These are phyloP conservation scores for Curvularia verruculosa DNA, from an alignment of 2,329 filamentous ascomycete species.

Conservation along the genomic window DNA sequence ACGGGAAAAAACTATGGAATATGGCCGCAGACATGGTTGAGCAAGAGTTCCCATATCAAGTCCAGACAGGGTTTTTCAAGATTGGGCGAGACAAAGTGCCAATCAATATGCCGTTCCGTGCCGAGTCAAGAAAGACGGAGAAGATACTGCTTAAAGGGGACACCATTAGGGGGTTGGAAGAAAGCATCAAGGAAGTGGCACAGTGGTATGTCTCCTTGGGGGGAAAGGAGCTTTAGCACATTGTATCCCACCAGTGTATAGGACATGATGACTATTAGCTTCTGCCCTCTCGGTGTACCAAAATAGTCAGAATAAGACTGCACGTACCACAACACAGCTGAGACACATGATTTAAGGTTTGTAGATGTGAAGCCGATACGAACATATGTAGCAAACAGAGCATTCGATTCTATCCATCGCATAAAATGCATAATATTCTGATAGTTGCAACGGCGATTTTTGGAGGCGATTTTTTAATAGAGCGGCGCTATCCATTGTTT, in stretches of 20 bases:
- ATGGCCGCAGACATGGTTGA: conserved; percentile 31
- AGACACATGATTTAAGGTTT: too few relatives aligned
- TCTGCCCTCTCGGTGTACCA: background rate
- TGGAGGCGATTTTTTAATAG: too few relatives aligned
- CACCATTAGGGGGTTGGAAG: conserved; percentile 27
- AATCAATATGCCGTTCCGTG: conserved; percentile 41
- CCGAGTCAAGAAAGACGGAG: conserved; percentile 38
- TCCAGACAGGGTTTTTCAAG: conserved; percentile 27
- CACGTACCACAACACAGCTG: too few relatives aligned
- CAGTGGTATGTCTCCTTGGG: conserved; percentile 34
- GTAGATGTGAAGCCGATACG: too few relatives aligned
- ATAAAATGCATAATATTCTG: too few relatives aligned
- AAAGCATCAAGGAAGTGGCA: conserved; percentile 38
- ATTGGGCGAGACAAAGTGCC: conserved; percentile 35
- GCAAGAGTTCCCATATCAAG: conserved; percentile 21
- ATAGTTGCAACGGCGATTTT: too few relatives aligned
- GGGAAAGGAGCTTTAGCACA: background rate
- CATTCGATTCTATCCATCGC: too few relatives aligned
- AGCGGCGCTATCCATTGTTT: too few relatives aligned
- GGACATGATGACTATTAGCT: background rate
- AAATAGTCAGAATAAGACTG: too few relatives aligned
- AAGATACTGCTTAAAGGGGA: conserved; percentile 28
- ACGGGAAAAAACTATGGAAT: conserved; percentile 31
- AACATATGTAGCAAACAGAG: too few relatives aligned
- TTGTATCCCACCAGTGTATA: background rate